These are phyloP conservation scores for Gossypium laxum DNA, from an alignment of 441 rosid species.

Conservation along the genomic window DNA sequence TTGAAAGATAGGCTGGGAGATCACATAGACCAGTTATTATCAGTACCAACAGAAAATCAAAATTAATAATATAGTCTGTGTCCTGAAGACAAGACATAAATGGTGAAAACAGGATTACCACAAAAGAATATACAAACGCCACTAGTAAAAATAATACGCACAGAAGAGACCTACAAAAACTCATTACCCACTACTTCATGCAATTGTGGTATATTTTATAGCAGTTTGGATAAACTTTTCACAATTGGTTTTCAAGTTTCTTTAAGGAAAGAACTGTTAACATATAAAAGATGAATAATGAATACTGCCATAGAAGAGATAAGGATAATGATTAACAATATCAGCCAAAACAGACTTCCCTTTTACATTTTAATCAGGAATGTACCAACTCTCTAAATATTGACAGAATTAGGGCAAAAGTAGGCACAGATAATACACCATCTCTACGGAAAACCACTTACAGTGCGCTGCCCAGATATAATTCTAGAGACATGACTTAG, in stretches of 20 bases:
- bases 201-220: not conserved
- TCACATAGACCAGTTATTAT: slow-evolving; percentile 13
- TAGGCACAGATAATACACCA: slow-evolving; percentile 1
- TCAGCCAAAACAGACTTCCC: not conserved
- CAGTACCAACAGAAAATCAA: slow-evolving; percentile 9
- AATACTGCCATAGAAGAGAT: not conserved
- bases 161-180: not conserved
- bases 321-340: not conserved
- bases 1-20: slow-evolving; percentile 81
- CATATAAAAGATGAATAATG: not conserved
- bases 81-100: not conserved
- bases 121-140: not conserved
- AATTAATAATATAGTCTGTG: not conserved
- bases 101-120: not conserved
- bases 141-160: not conserved
- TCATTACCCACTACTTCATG: not conserved
- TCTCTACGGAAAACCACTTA: slow-evolving; percentile 33
- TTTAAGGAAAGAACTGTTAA: not conserved
- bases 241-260: not conserved
- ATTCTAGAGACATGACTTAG: slow-evolving; percentile 85
- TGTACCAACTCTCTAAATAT: not conserved
- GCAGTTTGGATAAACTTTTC: not conserved
- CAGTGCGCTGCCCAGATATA: slow-evolving; percentile 93
- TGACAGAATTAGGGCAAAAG: not conserved
- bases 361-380: slow-evolving; percentile 3